Percentiles rank a stretch among this genome's conserved stretches.
Conservation (phyloP, 768 basidiomycete species). For the Collybiopsis confluens region DNA sequence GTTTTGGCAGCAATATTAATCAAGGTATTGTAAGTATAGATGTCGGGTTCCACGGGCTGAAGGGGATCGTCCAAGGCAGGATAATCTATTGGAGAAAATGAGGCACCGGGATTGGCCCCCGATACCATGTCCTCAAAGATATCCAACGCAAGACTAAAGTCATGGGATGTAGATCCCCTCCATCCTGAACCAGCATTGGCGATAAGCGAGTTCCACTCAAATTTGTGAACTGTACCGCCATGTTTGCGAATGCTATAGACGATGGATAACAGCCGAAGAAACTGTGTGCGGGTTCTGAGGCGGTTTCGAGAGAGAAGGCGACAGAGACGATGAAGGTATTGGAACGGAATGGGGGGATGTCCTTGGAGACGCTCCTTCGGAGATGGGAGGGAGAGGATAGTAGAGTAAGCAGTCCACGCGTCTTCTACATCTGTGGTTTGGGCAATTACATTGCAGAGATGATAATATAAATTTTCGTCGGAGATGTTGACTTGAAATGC, state of each 20-base stretch:
- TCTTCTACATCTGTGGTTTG: conserved; percentile 19
- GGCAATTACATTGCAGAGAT: conserved; percentile 17
- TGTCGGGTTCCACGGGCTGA: conserved; percentile 46
- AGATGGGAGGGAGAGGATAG: conserved; percentile 26
- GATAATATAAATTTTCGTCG: conserved; percentile 7
- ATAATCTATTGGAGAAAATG: conserved; percentile 12
- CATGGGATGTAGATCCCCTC: conserved; percentile 50
- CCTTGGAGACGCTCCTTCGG: conserved; percentile 14
- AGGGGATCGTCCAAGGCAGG: conserved; percentile 12
- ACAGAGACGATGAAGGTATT: conserved; percentile 58
- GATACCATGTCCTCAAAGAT: conserved; percentile 59
- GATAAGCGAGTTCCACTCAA: conserved; percentile 77
- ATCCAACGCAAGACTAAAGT: conserved; percentile 57
- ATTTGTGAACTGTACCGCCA: conserved; percentile 52
- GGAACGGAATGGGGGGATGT: conserved; percentile 28
- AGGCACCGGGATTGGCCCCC: conserved; percentile 37
- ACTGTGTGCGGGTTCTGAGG: conserved; percentile 56
- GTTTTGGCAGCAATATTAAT: conserved; percentile 60
- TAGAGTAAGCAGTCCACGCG: conserved; percentile 40
- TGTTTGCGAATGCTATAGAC: conserved; percentile 49
- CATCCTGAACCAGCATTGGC: conserved; percentile 63
- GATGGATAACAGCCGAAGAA: conserved; percentile 66
- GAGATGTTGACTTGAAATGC: neutral
- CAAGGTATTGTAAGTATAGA: conserved; percentile 66
- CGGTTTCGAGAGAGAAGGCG: conserved; percentile 51